Evolutionary conservation across 2,329 filamentous ascomycete species (phyloP).

Genomic region (Diaporthe sp.): DNA sequence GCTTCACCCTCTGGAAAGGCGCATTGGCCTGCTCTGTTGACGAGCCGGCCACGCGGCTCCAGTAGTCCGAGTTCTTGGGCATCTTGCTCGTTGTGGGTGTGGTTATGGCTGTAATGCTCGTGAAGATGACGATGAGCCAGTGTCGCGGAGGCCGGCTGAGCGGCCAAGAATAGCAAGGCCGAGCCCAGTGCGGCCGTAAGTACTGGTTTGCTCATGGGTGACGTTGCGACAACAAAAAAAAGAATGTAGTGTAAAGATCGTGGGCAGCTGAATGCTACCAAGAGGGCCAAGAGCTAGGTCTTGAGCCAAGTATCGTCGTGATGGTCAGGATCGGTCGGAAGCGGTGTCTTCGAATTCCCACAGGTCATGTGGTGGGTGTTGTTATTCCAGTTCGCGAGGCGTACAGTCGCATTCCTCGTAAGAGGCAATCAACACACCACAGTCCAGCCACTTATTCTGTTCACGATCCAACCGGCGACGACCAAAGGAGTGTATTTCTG

Average conservation of each 20-base stretch:
- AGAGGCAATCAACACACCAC: conserved; percentile 18
- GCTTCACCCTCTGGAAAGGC: conserved; percentile 75
- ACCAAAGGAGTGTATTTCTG: conserved; percentile 36
- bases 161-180: conserved; percentile 60
- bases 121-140: conserved; percentile 55
- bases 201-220: conserved; percentile 66
- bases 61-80: conserved; percentile 37
- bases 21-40: conserved; percentile 71
- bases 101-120: conserved; percentile 48
- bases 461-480: conserved; percentile 1
- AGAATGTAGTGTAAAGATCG: conserved; percentile 38
- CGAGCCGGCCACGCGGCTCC: conserved; percentile 41
- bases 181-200: conserved; percentile 63
- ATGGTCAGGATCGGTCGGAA: neutral
- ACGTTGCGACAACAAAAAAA: conserved; percentile 32
- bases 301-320: conserved; percentile 11
- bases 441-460: conserved; percentile 23
- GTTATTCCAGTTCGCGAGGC: conserved; percentile 28
- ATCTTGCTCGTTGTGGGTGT: conserved; percentile 49
- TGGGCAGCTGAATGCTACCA: conserved; percentile 37
- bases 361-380: conserved; percentile 25
- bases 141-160: conserved; percentile 52
- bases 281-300: neutral
- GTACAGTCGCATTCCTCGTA: conserved; percentile 35
- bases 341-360: conserved; percentile 27